Percentiles rank a stretch among this genome's conserved stretches.
phyloP scores from a whole-genome alignment of 139 green algal species.

The Micractinium conductrix region DNA sequence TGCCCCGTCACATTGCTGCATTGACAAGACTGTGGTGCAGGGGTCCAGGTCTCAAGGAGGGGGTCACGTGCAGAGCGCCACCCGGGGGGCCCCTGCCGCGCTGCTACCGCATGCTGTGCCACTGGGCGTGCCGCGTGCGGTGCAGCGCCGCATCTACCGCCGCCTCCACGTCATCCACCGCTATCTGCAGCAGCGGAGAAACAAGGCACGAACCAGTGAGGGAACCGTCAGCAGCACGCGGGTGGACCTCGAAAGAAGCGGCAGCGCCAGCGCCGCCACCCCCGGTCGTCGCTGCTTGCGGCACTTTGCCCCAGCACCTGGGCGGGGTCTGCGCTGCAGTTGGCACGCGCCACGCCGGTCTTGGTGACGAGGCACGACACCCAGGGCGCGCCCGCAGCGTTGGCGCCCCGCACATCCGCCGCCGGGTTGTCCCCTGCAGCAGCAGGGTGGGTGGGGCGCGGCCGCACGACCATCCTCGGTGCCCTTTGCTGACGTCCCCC shows the following conservation, averaged over 20 bases:
- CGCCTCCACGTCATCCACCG: conserved; percentile 71
- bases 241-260: no score
- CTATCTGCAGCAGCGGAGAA: conserved; percentile 38
- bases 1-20: neutral
- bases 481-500: no score
- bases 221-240: no score
- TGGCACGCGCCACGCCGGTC: conserved; percentile 75
- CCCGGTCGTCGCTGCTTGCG: neutral
- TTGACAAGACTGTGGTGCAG: neutral
- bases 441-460: no score
- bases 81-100: no score
- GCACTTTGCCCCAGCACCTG: neutral
- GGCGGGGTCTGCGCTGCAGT: conserved; percentile 64
- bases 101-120: conserved; percentile 69
- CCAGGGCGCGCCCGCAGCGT: conserved; percentile 72
- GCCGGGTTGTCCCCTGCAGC: conserved; percentile 84
- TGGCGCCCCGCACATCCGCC: conserved; percentile 80
- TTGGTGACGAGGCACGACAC: conserved; percentile 78
- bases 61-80: no score
- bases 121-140: conserved; percentile 45
- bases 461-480: no score
- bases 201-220: no score
- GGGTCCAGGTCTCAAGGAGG: no score
- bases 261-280: neutral
- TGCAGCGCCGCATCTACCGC: conserved; percentile 76